Conservation (phyloP, 371 early-diverging fungal species). For the Mortierella sp. region DNA sequence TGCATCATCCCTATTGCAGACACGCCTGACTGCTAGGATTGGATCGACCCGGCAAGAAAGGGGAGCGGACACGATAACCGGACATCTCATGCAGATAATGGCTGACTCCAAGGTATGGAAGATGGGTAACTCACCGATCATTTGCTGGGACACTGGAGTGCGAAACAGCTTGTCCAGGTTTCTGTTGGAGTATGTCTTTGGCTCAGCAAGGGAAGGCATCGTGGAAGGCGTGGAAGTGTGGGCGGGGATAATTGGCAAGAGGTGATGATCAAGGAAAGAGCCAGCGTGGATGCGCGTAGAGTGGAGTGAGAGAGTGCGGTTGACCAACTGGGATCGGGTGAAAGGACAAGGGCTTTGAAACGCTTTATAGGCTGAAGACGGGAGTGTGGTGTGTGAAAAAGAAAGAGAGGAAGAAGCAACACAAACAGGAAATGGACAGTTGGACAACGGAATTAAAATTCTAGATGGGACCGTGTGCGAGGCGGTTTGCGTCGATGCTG, state of each 20-base stretch:
- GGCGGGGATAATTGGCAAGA: no score
- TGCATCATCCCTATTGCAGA: neutral
- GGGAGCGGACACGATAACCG: neutral
- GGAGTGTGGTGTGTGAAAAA: neutral
- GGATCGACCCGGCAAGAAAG: neutral
- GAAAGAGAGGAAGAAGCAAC: slow-evolving; percentile 4
- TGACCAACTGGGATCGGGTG: neutral
- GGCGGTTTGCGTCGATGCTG: slow-evolving; percentile 3
- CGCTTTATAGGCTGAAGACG: neutral
- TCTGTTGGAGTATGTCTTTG: slow-evolving; percentile 51
- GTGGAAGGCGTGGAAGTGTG: neutral
- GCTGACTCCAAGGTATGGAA: no score
- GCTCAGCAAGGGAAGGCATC: slow-evolving; percentile 50
- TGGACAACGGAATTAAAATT: slow-evolving; percentile 52
- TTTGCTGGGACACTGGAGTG: slow-evolving; percentile 53
- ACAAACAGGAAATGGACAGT: slow-evolving; percentile 8
- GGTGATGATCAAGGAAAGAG: no score
- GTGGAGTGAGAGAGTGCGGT: neutral
- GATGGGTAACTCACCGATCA: slow-evolving; percentile 41
- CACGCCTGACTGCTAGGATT: neutral
- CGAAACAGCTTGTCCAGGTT: slow-evolving; percentile 49
- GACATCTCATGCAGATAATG: neutral
- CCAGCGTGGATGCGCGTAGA: neutral
- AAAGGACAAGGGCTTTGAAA: neutral
- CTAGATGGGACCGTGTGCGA: slow-evolving; percentile 41